Evolutionary conservation across 768 basidiomycete genomes (phyloP).

Genomic region (Auriculariales sp.): DNA sequence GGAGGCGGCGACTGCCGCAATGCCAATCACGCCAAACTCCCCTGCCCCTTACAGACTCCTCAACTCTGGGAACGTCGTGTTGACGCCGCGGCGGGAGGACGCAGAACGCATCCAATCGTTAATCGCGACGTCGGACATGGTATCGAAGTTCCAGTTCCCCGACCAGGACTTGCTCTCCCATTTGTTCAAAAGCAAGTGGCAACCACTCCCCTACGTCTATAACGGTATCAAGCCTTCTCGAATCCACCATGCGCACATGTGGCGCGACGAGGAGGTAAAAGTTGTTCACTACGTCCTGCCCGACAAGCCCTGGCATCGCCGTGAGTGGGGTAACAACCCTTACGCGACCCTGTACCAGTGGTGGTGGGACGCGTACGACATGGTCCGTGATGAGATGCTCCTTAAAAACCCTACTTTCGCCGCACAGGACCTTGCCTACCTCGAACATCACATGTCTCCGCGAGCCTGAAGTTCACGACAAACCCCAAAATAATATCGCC

Average conservation of each 20-base stretch:
- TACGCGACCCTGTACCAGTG: conserved; percentile 44
- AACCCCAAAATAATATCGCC: too few species aligned
- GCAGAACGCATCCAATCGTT: conserved; percentile 38
- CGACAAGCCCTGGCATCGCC: conserved; percentile 75
- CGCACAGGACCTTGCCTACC: too few species aligned
- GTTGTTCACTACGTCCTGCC: conserved; percentile 78
- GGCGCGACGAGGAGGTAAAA: conserved; percentile 75
- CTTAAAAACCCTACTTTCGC: too few species aligned
- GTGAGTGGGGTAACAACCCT: conserved; percentile 25
- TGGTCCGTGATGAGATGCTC: conserved; percentile 12
- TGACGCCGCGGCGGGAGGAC: conserved; percentile 53
- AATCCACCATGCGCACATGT: conserved; percentile 52
- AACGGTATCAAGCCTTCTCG: conserved; percentile 88
- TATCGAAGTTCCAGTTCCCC: conserved; percentile 54
- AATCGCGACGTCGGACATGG: conserved; percentile 39
- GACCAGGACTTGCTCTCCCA: conserved; percentile 87
- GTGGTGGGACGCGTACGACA: conserved; percentile 70
- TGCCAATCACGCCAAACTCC: conserved; percentile 23
- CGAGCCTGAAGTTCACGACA: too few species aligned
- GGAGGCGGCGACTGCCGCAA: conserved; percentile 31
- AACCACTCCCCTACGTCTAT: conserved; percentile 70
- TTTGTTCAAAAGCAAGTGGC: conserved; percentile 68
- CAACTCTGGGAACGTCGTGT: conserved; percentile 81
- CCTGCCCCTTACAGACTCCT: conserved; percentile 72
- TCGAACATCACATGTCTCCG: too few species aligned